These are phyloP conservation scores for Nannizziopsis arthrosporioides DNA, from an alignment of 2,329 filamentous ascomycete species.

Conservation along the genomic window DNA sequence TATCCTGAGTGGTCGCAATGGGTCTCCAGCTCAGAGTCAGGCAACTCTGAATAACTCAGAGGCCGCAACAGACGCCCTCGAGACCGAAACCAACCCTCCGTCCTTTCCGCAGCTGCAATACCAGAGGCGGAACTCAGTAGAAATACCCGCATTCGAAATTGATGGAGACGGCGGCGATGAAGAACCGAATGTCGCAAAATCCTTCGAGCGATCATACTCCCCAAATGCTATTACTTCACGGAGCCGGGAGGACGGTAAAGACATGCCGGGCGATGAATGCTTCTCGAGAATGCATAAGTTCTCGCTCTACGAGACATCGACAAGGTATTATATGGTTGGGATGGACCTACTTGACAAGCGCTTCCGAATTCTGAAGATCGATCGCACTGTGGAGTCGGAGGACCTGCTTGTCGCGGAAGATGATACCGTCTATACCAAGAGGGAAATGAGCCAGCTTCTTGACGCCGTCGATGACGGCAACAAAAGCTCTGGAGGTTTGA, in stretches of 20 bases:
- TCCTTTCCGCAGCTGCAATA: conserved; percentile 19
- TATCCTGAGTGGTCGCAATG: background rate
- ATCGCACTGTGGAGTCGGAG: conserved; percentile 67
- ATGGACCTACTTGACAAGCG: conserved; percentile 79
- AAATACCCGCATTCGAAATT: conserved; percentile 24
- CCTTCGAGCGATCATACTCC: conserved; percentile 33
- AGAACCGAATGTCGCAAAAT: conserved; percentile 34
- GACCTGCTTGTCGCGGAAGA: conserved; percentile 83
- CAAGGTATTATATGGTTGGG: conserved; percentile 86
- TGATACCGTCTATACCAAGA: conserved; percentile 84
- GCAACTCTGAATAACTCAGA: background rate
- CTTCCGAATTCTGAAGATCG: conserved; percentile 89
- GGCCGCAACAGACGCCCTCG: background rate
- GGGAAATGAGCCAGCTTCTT: conserved; percentile 85
- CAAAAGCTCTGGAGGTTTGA: conserved; percentile 77
- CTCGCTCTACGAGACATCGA: conserved; percentile 91
- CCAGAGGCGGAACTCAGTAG: conserved; percentile 23
- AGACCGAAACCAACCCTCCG: background rate
- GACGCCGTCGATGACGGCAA: conserved; percentile 94
- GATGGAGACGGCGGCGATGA: conserved; percentile 34
- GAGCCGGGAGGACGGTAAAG: conserved; percentile 25
- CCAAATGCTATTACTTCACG: conserved; percentile 30
- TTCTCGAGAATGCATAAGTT: conserved; percentile 77
- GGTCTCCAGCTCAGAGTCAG: background rate
- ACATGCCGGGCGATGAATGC: conserved; percentile 30